Conservation (phyloP, 352 stramenopile species). For the Phytophthora constricta region DNA sequence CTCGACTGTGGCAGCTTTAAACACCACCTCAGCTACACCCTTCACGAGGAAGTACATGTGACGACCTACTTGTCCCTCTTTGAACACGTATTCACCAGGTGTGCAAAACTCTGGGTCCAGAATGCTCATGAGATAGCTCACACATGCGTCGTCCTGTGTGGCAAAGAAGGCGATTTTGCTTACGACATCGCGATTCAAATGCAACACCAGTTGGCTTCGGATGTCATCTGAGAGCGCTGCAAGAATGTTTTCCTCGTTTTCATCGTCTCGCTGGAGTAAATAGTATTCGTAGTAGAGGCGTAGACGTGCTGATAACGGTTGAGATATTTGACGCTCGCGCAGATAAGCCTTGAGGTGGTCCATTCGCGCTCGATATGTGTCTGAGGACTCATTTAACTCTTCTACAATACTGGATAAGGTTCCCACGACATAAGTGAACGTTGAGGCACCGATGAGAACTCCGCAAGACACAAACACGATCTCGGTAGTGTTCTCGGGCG, state of each 20-base stretch:
- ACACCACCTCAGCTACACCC: constrained; percentile 72
- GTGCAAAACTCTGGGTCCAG: constrained; percentile 82
- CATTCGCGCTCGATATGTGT: constrained; percentile 67
- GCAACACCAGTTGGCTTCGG: constrained; percentile 73
- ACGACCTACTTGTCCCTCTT: constrained; percentile 77
- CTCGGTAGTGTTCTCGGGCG: constrained; percentile 62
- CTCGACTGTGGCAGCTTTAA: constrained; percentile 56
- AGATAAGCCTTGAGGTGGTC: constrained; percentile 84
- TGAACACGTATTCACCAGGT: constrained; percentile 82
- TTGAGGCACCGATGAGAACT: constrained; percentile 67
- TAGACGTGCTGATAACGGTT: constrained; percentile 56
- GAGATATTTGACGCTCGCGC: constrained; percentile 65
- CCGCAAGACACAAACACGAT: constrained; percentile 60
- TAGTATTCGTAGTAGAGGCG: constrained; percentile 87
- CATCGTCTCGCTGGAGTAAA: constrained; percentile 71
- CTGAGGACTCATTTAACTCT: constrained; percentile 58
- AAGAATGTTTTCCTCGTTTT: constrained; percentile 79
- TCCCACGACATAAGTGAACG: constrained; percentile 81
- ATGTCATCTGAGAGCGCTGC: constrained; percentile 75
- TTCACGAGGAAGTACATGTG: constrained; percentile 90
- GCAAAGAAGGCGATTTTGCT: constrained; percentile 86
- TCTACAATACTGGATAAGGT: constrained; percentile 81
- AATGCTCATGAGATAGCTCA: constrained; percentile 87
- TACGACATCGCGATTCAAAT: constrained; percentile 83
- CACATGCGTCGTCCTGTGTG: constrained; percentile 77